A percentile compares a stretch with the other conserved stretches of the same genome.
Conservation (phyloP, 2,329 filamentous ascomycete species). For the Geosmithia putterillii region DNA sequence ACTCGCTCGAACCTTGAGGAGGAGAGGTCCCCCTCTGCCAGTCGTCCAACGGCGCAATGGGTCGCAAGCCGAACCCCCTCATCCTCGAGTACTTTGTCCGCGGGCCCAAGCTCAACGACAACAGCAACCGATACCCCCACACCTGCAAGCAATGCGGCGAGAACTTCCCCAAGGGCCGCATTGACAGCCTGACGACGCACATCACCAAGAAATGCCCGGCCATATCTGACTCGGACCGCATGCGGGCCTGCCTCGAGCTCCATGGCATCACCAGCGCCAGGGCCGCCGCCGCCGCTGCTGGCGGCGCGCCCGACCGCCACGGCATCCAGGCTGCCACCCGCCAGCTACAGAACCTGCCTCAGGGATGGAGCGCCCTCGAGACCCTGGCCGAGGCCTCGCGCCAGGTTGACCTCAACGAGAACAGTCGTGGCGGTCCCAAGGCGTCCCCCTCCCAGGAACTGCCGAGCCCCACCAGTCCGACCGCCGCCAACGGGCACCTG, state of each 20-base stretch:
- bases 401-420: slow-evolving; percentile 57
- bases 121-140: slow-evolving; percentile 84
- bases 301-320: neutral
- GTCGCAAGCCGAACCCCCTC: slow-evolving; percentile 70
- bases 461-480: slow-evolving; percentile 5
- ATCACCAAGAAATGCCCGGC: slow-evolving; percentile 79
- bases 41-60: slow-evolving; percentile 60
- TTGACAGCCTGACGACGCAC: slow-evolving; percentile 71
- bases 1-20: neutral
- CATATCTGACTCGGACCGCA: slow-evolving; percentile 60
- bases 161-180: slow-evolving; percentile 80
- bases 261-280: slow-evolving; percentile 52
- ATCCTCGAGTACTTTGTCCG: slow-evolving; percentile 83
- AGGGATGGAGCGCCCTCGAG: slow-evolving; percentile 69
- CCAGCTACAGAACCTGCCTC: slow-evolving; percentile 24
- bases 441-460: slow-evolving; percentile 5
- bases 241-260: slow-evolving; percentile 61
- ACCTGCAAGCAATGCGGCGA: slow-evolving; percentile 83
- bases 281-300: slow-evolving; percentile 9
- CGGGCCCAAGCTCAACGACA: slow-evolving; percentile 75
- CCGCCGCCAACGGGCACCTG: neutral
- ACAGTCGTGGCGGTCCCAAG: slow-evolving; percentile 30
- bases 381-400: slow-evolving; percentile 81
- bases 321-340: slow-evolving; percentile 10
- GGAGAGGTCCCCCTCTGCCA: neutral